A percentile compares a stretch with the other conserved stretches of the same genome.
These are phyloP conservation scores for Thuja plicata DNA, from an alignment of 83 land plant species.

Conservation along the genomic window DNA sequence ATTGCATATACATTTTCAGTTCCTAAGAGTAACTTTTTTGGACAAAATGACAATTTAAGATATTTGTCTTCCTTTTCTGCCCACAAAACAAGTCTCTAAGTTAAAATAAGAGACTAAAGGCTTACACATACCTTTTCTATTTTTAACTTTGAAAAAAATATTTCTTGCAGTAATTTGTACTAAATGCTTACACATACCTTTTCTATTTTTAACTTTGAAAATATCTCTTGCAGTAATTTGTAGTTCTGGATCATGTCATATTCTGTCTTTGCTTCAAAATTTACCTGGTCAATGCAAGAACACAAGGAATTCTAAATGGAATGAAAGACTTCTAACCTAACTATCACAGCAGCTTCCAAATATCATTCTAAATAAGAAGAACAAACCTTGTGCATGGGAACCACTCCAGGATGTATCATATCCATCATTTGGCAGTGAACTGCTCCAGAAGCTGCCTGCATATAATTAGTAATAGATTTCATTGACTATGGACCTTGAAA, in stretches of 20 bases:
- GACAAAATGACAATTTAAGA: background rate
- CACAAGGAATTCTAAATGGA: background rate
- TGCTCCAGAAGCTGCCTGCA: constrained; percentile 80
- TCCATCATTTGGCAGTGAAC: constrained; percentile 86
- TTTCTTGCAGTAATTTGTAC: constrained; percentile 72
- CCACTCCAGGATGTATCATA: constrained; percentile 71
- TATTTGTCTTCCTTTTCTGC: background rate
- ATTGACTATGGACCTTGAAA: background rate
- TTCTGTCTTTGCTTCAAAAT: constrained; percentile 72
- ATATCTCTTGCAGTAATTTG: constrained; percentile 69
- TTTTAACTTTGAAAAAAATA: constrained; percentile 64
- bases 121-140: constrained; percentile 47
- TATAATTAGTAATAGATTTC: background rate
- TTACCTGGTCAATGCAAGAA: constrained; percentile 39
- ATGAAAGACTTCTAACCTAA: background rate
- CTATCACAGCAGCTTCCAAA: background rate
- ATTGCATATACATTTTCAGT: background rate
- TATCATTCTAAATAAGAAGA: background rate
- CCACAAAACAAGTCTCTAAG: background rate
- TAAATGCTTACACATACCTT: constrained; percentile 39
- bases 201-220: constrained; percentile 58
- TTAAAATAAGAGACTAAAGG: background rate
- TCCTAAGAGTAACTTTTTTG: background rate
- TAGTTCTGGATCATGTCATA: constrained; percentile 83
- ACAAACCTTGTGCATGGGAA: constrained; percentile 84